These are phyloP conservation scores for Camellia granthamiana DNA, from an alignment of 148 eudicot species.

Conservation along the genomic window DNA sequence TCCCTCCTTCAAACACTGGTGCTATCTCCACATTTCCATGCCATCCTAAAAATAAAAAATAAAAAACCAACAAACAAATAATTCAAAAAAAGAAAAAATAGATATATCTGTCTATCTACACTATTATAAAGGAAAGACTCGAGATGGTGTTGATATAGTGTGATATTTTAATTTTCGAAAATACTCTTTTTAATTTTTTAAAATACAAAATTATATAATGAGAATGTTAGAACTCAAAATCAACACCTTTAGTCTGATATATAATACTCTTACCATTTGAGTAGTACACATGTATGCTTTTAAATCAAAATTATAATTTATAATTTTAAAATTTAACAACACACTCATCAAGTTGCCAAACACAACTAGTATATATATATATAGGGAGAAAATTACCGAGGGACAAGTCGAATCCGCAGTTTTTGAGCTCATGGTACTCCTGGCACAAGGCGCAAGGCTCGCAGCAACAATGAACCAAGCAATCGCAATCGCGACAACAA, in stretches of 20 bases:
- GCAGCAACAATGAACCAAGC: constrained; percentile 39
- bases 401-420: constrained; percentile 35
- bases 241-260: too few relatives aligned
- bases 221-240: too few relatives aligned
- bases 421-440: constrained; percentile 45
- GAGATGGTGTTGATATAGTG: background rate
- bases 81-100: background rate
- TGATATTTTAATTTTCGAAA: too few relatives aligned
- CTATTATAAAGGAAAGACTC: background rate
- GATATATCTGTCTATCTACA: background rate
- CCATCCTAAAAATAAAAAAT: background rate
- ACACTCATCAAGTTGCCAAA: too few relatives aligned
- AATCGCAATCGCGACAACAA: constrained; percentile 36
- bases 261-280: too few relatives aligned
- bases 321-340: background rate
- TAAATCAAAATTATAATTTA: too few relatives aligned
- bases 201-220: too few relatives aligned
- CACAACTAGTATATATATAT: too few relatives aligned
- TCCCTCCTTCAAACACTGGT: background rate
- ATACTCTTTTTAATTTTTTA: too few relatives aligned
- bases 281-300: too few relatives aligned
- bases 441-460: constrained; percentile 44
- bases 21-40: too few relatives aligned
- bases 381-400: constrained; percentile 12
- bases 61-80: background rate